phyloP scores from a whole-genome alignment of 1,284 basidiomycete genomes.

The Rhizoctonia solani region DNA sequence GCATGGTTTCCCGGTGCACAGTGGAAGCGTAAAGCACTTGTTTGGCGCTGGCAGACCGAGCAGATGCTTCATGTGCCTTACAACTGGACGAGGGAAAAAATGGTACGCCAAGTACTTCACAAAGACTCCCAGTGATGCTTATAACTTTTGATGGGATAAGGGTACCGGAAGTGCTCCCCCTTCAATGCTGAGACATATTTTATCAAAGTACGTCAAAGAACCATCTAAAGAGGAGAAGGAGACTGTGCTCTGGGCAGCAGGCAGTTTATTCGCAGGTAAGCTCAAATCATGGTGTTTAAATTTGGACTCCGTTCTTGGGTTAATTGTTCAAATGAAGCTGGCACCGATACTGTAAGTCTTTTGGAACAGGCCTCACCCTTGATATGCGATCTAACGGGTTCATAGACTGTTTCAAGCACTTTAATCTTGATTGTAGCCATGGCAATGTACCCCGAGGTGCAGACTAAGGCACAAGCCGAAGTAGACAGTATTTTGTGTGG shows the following conservation, averaged over 20 bases:
- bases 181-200: conserved; percentile 12
- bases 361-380: neutral
- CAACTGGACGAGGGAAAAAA: conserved; percentile 11
- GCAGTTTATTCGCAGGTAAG: neutral
- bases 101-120: neutral
- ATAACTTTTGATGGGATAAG: neutral
- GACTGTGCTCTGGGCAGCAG: neutral
- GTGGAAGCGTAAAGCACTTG: conserved; percentile 15
- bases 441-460: conserved; percentile 32
- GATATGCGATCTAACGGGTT: neutral
- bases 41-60: conserved; percentile 1
- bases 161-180: conserved; percentile 14
- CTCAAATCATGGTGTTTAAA: too few species aligned
- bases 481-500: conserved; percentile 39
- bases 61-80: conserved; percentile 17
- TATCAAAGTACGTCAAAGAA: neutral
- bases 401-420: conserved; percentile 39
- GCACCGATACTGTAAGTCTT: conserved; percentile 19
- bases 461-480: conserved; percentile 37
- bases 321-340: neutral
- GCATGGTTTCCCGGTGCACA: too few species aligned
- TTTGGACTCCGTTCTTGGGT: too few species aligned
- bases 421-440: conserved; percentile 28
- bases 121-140: neutral
- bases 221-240: neutral